These are phyloP conservation scores for Stephanocyclus meneghinianus DNA, from an alignment of 352 stramenopile genomes.

Conservation along the genomic window DNA sequence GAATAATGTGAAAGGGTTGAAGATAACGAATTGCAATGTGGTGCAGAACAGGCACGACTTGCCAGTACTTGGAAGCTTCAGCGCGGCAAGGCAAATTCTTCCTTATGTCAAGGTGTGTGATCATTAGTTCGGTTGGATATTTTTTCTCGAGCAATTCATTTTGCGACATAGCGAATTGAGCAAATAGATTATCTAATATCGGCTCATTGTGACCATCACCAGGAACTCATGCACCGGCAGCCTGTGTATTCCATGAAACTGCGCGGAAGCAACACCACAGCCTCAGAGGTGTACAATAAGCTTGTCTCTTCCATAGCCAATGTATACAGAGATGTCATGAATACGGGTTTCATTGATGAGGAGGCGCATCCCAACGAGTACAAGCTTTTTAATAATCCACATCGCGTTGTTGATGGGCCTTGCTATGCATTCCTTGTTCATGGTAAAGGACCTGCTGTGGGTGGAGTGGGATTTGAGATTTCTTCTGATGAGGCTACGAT, in stretches of 20 bases:
- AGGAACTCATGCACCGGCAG: background rate
- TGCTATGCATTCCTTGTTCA: slow-evolving; percentile 30
- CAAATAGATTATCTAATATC: no score
- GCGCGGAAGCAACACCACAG: background rate
- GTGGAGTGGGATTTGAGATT: background rate
- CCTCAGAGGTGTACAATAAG: slow-evolving; percentile 6
- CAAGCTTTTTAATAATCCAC: slow-evolving; percentile 17
- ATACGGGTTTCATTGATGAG: background rate
- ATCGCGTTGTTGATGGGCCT: slow-evolving; percentile 23
- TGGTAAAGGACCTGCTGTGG: slow-evolving; percentile 29
- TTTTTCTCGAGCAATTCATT: no score
- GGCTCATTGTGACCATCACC: no score
- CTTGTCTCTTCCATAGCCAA: slow-evolving; percentile 6
- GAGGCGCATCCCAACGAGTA: slow-evolving; percentile 4
- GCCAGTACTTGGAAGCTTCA: background rate
- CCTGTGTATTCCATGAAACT: background rate
- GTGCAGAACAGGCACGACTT: background rate
- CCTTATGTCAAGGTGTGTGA: background rate
- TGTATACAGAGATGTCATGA: slow-evolving; percentile 21
- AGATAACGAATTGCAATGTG: background rate
- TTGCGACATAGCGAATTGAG: no score
- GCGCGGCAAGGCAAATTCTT: background rate
- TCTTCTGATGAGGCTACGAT: background rate
- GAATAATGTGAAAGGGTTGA: background rate
- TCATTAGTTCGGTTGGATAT: no score